phyloP scores from a whole-genome alignment of 257 asterid species.

The Avicennia marina region DNA sequence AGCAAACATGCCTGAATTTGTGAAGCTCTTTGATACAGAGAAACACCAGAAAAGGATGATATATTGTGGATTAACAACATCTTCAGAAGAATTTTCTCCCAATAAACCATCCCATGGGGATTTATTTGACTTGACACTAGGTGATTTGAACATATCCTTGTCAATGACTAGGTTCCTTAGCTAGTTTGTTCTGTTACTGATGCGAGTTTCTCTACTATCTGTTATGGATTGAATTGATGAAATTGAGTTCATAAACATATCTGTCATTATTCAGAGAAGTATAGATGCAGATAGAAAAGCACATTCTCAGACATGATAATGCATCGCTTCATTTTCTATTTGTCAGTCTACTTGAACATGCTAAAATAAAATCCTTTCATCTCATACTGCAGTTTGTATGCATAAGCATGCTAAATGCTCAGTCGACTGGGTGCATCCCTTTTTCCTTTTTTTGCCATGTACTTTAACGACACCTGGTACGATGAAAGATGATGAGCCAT shows the following conservation, averaged over 20 bases:
- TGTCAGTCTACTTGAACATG: not conserved
- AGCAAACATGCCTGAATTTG: constrained; percentile 15
- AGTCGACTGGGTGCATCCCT: not conserved
- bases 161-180: not conserved
- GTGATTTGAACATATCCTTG: constrained; percentile 15
- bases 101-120: constrained; percentile 8
- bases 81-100: constrained; percentile 19
- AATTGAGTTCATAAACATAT: not conserved
- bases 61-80: constrained; percentile 22
- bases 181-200: not conserved
- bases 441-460: not conserved
- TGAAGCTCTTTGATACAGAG: constrained; percentile 17
- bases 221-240: not conserved
- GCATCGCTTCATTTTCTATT: not conserved
- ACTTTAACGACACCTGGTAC: not conserved
- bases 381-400: not conserved
- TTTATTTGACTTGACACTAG: constrained; percentile 23
- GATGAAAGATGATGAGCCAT: not conserved
- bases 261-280: not conserved
- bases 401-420: not conserved
- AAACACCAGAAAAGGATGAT: constrained; percentile 26
- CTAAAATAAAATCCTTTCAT: not conserved
- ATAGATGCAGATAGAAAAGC: not conserved
- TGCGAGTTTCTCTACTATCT: not conserved
- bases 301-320: not conserved